phyloP scores from a whole-genome alignment of 1,284 basidiomycete species.

The Ustilago hordei region DNA sequence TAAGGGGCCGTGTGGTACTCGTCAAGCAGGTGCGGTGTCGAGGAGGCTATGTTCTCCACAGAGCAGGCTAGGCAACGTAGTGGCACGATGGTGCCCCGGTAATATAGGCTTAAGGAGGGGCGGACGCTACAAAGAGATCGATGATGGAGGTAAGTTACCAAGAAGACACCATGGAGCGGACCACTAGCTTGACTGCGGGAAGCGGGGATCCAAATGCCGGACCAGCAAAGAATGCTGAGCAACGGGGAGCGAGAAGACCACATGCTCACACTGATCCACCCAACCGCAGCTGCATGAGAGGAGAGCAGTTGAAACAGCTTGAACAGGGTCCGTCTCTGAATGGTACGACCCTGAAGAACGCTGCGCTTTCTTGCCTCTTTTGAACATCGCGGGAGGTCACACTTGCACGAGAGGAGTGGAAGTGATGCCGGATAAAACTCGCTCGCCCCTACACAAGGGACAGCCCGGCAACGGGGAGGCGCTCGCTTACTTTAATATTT shows the following conservation, averaged over 20 bases:
- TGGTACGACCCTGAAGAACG: neutral
- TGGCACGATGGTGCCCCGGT: no score
- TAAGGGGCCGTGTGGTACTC: neutral
- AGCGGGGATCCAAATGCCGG: neutral
- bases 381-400: neutral
- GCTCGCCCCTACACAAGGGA: neutral
- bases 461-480: neutral
- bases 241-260: neutral
- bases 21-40: neutral
- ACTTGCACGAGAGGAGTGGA: neutral
- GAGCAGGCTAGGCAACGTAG: no score
- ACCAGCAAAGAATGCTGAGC: no score
- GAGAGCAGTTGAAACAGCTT: neutral
- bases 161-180: no score
- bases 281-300: neutral
- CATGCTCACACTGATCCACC: neutral
- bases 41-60: neutral
- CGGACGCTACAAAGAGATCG: no score
- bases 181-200: no score
- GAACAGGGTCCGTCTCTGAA: neutral
- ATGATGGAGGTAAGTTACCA: no score
- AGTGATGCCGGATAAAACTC: conserved; percentile 3
- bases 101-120: no score
- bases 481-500: neutral
- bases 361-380: neutral